These are phyloP conservation scores for Penicillium angulare DNA, from an alignment of 495 filamentous ascomycete genomes.

Conservation along the genomic window DNA sequence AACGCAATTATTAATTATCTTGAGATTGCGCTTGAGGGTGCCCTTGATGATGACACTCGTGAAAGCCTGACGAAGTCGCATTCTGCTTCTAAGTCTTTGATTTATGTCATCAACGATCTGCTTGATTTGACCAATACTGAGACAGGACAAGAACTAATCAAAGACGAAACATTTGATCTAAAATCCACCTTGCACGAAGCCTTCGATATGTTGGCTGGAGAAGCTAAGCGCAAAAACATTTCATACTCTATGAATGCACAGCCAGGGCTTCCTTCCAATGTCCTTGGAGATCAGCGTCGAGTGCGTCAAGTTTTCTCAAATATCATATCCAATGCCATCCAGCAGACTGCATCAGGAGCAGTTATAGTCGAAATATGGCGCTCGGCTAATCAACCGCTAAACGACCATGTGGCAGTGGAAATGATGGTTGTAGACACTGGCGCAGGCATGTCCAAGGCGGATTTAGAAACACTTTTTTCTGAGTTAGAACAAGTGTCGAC, in stretches of 20 bases:
- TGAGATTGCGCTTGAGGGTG: conserved; percentile 87
- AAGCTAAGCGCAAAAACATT: conserved; percentile 74
- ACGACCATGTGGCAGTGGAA: conserved; percentile 59
- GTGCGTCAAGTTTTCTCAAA: conserved; percentile 82
- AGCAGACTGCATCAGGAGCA: conserved; percentile 69
- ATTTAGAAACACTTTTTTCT: conserved; percentile 75
- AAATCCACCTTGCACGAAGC: conserved; percentile 71
- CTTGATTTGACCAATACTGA: conserved; percentile 90
- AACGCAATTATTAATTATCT: conserved; percentile 97
- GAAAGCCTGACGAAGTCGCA: conserved; percentile 76
- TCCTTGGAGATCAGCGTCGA: conserved; percentile 76
- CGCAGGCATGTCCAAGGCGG: conserved; percentile 67
- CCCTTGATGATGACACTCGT: conserved; percentile 77
- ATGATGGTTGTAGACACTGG: conserved; percentile 79
- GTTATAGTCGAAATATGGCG: conserved; percentile 69
- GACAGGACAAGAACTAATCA: conserved; percentile 74
- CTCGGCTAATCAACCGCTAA: conserved; percentile 34
- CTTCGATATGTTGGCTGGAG: conserved; percentile 67
- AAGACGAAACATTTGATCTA: conserved; percentile 79
- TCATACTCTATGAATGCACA: conserved; percentile 64
- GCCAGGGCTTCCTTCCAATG: conserved; percentile 64
- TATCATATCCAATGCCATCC: conserved; percentile 80
- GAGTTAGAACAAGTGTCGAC: conserved; percentile 84
- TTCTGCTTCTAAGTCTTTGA: conserved; percentile 92
- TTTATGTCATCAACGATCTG: conserved; percentile 95